These are phyloP conservation scores for Kalmusia sp. DNA, from an alignment of 2,329 filamentous ascomycete species.

Conservation along the genomic window DNA sequence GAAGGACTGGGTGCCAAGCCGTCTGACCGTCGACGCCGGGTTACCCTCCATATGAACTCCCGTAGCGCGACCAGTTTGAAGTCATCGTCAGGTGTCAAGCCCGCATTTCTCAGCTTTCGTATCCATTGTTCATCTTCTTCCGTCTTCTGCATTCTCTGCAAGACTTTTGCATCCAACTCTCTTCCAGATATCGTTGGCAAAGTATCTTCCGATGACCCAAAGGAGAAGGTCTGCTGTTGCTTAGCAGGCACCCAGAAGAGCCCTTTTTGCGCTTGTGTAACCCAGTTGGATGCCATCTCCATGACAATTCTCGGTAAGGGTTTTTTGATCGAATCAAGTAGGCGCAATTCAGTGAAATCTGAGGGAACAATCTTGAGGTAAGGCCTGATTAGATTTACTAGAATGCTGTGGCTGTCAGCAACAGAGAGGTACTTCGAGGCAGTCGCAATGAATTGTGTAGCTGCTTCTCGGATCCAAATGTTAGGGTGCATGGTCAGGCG, in stretches of 20 bases:
- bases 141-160: slow-evolving; percentile 74
- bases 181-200: slow-evolving; percentile 63
- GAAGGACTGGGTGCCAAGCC: slow-evolving; percentile 49
- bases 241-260: slow-evolving; percentile 85
- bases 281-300: slow-evolving; percentile 88
- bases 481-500: slow-evolving; percentile 95
- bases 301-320: slow-evolving; percentile 81
- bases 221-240: slow-evolving; percentile 73
- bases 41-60: slow-evolving; percentile 90
- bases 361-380: slow-evolving; percentile 79
- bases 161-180: slow-evolving; percentile 63
- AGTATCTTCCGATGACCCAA: slow-evolving; percentile 64
- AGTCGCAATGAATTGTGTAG: slow-evolving; percentile 81
- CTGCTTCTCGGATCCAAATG: slow-evolving; percentile 90
- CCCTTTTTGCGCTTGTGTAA: slow-evolving; percentile 78
- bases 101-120: slow-evolving; percentile 81
- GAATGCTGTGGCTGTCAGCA: slow-evolving; percentile 83
- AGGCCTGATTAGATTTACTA: slow-evolving; percentile 79
- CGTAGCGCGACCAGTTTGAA: slow-evolving; percentile 84
- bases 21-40: slow-evolving; percentile 71
- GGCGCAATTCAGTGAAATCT: slow-evolving; percentile 72
- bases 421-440: slow-evolving; percentile 76
- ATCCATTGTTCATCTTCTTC: slow-evolving; percentile 97
- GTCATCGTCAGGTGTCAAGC: slow-evolving; percentile 83
- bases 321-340: slow-evolving; percentile 84